Base-by-base conservation (phyloP, 176 grass and related monocot species). In the Secale cereale region DNA sequence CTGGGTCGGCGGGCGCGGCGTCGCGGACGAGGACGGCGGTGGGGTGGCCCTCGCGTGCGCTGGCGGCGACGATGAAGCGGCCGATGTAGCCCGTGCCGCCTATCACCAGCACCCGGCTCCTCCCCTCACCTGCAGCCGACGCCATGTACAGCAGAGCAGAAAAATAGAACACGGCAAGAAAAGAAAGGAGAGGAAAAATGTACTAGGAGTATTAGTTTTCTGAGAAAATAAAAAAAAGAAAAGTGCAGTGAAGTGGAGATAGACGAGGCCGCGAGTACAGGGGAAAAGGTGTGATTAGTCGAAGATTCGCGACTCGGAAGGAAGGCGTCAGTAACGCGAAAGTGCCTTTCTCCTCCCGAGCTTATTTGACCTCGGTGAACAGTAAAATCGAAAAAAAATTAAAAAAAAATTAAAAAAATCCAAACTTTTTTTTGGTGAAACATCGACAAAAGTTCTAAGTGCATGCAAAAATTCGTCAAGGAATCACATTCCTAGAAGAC, bases 81-180 rank as follows among this genome's bases (percentile, higher is more conserved):
- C 92, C 89, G 32, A 94, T 89, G 83, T 85, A 90, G 15, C 92
- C 89, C 10, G 92, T 87, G 27, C 86, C 81, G 30, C 92, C 92
- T 28, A 90, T 71, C 9, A 94, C 83, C 19, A 94, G 85, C 37
- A 94, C 90, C 78, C 85, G 76, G 85, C 85, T 92, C 78, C 78
- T 86, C 31, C 41, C 61, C 27, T 70, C 33, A 29, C 39, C 77
- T 10, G 46, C 71, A 11, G n/a, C 37, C 25, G 69, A 74, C 36
- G 81, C 65, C 86, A 87, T 82, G 61, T 74, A 39, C 57, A 17
- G 9, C 19, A 20, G 4, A 4, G 12, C 52, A 7, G 52, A 56
- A 20, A 20, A 30, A 19, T 11, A 6, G 7, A 70, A 57, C 11
- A 45, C 2, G 29, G 23, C 32, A 2, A 65, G 59, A 41, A 20